Conservation (phyloP, 257 asterid species). For the Asclepias syriaca region DNA sequence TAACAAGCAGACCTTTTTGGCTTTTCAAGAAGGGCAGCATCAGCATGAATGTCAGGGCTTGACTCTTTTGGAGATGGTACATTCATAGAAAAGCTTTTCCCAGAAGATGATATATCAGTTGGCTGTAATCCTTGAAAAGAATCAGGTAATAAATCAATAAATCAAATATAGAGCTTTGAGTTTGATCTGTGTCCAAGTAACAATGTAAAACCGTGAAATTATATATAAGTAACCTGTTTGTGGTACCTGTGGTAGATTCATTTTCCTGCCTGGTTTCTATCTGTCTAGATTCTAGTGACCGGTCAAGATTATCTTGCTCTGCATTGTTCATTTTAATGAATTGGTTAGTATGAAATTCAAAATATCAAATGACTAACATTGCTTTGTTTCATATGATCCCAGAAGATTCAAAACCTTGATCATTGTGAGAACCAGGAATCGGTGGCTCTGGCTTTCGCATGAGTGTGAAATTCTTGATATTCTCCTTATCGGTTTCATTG, state of each 20-base stretch:
- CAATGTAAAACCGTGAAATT: neutral
- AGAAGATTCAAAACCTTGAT: slow-evolving; percentile 35
- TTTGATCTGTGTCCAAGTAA: neutral
- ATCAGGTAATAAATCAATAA: slow-evolving; percentile 26
- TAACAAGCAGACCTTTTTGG: slow-evolving; percentile 53
- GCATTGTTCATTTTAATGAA: slow-evolving; percentile 16
- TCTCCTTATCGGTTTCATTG: slow-evolving; percentile 22
- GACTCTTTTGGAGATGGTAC: slow-evolving; percentile 22
- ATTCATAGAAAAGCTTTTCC: slow-evolving; percentile 27
- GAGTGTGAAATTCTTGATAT: slow-evolving; percentile 23
- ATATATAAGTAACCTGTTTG: slow-evolving; percentile 19
- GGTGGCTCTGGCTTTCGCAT: slow-evolving; percentile 40
- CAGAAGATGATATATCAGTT: slow-evolving; percentile 28
- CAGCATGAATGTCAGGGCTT: slow-evolving; percentile 25
- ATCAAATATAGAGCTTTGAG: slow-evolving; percentile 12
- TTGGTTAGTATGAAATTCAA: slow-evolving; percentile 17
- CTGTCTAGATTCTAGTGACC: slow-evolving; percentile 19
- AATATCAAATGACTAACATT: slow-evolving; percentile 12
- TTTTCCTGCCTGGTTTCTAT: slow-evolving; percentile 27
- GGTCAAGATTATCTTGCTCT: slow-evolving; percentile 9
- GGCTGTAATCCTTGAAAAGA: slow-evolving; percentile 70
- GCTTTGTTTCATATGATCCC: slow-evolving; percentile 21
- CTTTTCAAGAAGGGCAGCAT: slow-evolving; percentile 53
- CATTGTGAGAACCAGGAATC: slow-evolving; percentile 24
- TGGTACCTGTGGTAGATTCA: slow-evolving; percentile 48